These are phyloP conservation scores for Aspergillus bombycis DNA, from an alignment of 2,329 filamentous ascomycete species.

Conservation along the genomic window DNA sequence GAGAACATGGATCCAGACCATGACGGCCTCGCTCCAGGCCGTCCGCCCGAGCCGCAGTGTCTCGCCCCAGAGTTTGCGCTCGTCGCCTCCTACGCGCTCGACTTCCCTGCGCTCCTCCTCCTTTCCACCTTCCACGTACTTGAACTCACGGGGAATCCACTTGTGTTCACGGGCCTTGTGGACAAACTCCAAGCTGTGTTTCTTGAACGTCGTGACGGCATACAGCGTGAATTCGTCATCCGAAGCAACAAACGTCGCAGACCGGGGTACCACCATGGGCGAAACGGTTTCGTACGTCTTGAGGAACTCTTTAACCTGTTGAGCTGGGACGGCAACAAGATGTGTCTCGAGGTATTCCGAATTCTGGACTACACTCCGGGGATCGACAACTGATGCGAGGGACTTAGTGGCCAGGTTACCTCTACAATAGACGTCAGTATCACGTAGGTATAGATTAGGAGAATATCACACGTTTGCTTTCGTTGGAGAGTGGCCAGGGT, in stretches of 20 bases:
- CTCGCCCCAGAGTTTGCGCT: constrained; percentile 91
- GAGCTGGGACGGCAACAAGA: constrained; percentile 82
- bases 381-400: constrained; percentile 84
- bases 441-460: neutral
- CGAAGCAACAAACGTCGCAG: constrained; percentile 74
- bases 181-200: constrained; percentile 81
- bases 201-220: constrained; percentile 91
- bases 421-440: constrained; percentile 47
- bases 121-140: constrained; percentile 84
- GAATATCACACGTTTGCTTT: constrained; percentile 73
- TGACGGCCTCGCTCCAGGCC: constrained; percentile 94
- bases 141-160: constrained; percentile 94
- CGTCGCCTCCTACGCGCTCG: constrained; percentile 78
- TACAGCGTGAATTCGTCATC: constrained; percentile 91
- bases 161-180: constrained; percentile 91
- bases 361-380: constrained; percentile 76
- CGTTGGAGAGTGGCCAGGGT: constrained; percentile 80
- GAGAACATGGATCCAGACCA: constrained; percentile 93
- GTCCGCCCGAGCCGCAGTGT: constrained; percentile 82
- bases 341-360: constrained; percentile 98
- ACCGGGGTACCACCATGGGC: constrained; percentile 92
- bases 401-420: constrained; percentile 95
- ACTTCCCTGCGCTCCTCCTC: constrained; percentile 89
- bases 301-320: constrained; percentile 82
- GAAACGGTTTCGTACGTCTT: constrained; percentile 85